Evolutionary conservation across 441 rosid genomes (phyloP), one percentile per base, ranked within the genome.

Genomic region (Metrosideros polymorpha): DNA sequence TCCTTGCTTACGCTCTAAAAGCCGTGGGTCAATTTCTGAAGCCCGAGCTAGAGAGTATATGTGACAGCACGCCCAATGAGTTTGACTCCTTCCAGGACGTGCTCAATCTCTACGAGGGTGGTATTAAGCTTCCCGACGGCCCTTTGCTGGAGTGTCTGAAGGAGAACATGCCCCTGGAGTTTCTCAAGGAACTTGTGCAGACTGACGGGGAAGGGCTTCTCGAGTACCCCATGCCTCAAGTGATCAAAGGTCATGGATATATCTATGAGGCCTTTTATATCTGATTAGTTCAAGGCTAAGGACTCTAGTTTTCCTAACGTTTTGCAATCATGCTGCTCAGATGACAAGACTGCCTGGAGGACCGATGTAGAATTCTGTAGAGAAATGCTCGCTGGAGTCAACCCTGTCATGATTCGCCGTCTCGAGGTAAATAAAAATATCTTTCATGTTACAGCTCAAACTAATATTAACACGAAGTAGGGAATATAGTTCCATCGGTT

Each of bases 321-420:
- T 43, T 56, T 24, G 84, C 90, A 96, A 85, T 71, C 47, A 39
- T 71, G 47, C 79, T 12, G n/a, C 6, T n/a, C 57, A 76, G 98
- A 92, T 88, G 91, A 92, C 86, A 92, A 87, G 88, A 89, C 96
- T 83, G 96, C 98, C 3, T 95, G 99, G 98, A 93, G 96, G 83
- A 93, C 96, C 6, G 99, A 95, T 86, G 95, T 91, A 88, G 99
- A 95, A 71, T 96, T 95, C 22, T 92, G 90, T 3, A 89, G 98
- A 90, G 97, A 95, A 91, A 95, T 96, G 98, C 86, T 94, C 27
- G 97, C 98, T 35, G 98, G 98, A 50, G 84, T 93, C 24, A 94
- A 95, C 87, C 98, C 99, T 75, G 92, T 94, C 42, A 61, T 91
- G 56, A 93, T 96, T 86, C 85, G 93, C 84, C 94, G 92, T 79